Base-by-base conservation (phyloP, 140 eudicot genomes). In the Anethum foeniculum region DNA sequence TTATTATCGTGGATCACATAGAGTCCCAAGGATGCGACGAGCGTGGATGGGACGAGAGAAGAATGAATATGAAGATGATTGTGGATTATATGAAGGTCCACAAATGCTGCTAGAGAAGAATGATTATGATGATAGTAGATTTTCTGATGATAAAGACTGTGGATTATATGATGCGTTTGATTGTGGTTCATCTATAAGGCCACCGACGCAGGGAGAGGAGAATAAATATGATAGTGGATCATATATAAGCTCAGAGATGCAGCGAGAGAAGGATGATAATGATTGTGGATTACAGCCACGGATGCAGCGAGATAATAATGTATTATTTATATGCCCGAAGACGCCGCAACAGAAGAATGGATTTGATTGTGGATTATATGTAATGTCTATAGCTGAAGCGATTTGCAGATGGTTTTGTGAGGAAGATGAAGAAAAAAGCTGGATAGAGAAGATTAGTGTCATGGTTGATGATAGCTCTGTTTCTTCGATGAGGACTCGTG, bases 281-380 rank as follows among this genome's bases (percentile, higher is more conserved):
- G 79, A 75, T 25, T 75, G 64, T 16, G 79, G 79, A 0, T 16
- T 28, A 16, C 23, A 1, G 7, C n/a, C 58, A 9, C 3, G 2
- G 30, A 47, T 58, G 6, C 79, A 39, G 41, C 79, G 7, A 10
- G 64, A 48, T 30, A 48, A 38, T 3, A 44, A 47, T 5, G 79
- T 44, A 2, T 15, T 75, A 18, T 75, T 43, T 9, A 56, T 75
- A 47, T 47, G 52, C 52, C 52, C 52, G 18, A 13, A 47, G 12
- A 51, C 49, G 1, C 80, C 80, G 48, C 80, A 13, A 15, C 80
- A 77, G 39, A 34, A 27, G 6, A 77, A 77, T 16, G 71, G 69
- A 9, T 54, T 18, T 36, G 80, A 77, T 32, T 77, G 80, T 23
- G 80, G 80, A 4, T 13, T 77, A 4, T 54, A 52, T 36, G 80